Evolutionary conservation across 176 grass and related monocot genomes (phyloP).

Genomic region (Musa schizocarpa): DNA sequence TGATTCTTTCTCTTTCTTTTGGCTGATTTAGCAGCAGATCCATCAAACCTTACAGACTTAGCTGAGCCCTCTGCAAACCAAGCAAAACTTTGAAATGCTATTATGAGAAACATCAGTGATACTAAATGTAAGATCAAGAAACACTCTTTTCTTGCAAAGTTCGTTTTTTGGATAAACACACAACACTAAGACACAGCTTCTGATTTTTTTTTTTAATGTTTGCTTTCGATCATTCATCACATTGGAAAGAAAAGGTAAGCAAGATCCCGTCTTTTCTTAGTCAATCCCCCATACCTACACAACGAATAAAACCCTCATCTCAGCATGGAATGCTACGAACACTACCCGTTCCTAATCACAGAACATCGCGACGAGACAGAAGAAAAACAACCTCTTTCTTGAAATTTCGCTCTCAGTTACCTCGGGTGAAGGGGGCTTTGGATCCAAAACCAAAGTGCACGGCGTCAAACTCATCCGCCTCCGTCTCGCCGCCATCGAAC

Average conservation of each 20-base stretch:
- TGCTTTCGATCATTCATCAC: no score
- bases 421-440: slow-evolving; percentile 16
- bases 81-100: neutral
- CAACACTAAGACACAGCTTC: no score
- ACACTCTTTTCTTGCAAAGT: neutral
- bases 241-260: no score
- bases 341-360: neutral
- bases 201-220: no score
- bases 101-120: neutral
- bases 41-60: neutral
- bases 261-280: no score
- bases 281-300: no score
- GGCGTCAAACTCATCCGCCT: neutral
- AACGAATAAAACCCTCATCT: no score
- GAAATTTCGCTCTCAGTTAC: slow-evolving; percentile 16
- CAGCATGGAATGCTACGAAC: no score
- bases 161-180: neutral
- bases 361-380: neutral
- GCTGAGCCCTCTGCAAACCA: slow-evolving; percentile 8
- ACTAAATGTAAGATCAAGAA: neutral
- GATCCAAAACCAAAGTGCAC: slow-evolving; percentile 31
- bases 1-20: slow-evolving; percentile 22
- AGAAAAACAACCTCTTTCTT: neutral
- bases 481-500: slow-evolving; percentile 13
- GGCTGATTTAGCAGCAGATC: slow-evolving; percentile 1